Conservation (phyloP, 1,139 yeast species). For the Schizosaccharomyces versatilis region DNA sequence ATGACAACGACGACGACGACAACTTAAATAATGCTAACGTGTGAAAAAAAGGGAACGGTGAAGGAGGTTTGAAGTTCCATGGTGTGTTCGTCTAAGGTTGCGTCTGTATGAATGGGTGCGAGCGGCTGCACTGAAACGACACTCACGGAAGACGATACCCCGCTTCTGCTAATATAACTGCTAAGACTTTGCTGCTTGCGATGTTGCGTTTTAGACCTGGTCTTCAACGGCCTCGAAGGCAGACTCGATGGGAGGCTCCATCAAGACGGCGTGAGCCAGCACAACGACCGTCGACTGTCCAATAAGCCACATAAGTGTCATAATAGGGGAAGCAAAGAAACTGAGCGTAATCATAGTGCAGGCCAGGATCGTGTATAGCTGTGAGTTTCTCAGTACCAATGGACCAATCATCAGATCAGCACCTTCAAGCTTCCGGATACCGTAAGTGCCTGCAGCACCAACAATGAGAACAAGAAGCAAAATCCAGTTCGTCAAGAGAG, state of each 20-base stretch:
- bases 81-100: no score
- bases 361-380: conserved; percentile 39
- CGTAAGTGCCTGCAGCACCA: conserved; percentile 33
- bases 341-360: conserved; percentile 47
- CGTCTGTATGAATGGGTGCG: no score
- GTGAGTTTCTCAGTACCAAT: conserved; percentile 49
- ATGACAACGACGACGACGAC: no score
- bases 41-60: no score
- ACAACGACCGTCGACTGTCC: conserved; percentile 84
- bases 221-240: conserved; percentile 9
- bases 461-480: conserved; percentile 56
- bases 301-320: conserved; percentile 86
- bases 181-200: no score
- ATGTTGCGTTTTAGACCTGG: conserved; percentile 3
- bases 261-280: conserved; percentile 71
- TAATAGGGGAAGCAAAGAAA: conserved; percentile 76
- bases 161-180: no score
- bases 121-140: no score
- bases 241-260: conserved; percentile 93
- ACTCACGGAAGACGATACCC: no score
- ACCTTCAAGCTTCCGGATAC: conserved; percentile 60
- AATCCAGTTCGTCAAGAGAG: conserved; percentile 61
- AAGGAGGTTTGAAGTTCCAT: no score
- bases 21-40: no score
- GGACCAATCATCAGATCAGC: conserved; percentile 32